Base-by-base conservation (phyloP, 2,329 filamentous ascomycete species). In the Polychaeton citri region DNA sequence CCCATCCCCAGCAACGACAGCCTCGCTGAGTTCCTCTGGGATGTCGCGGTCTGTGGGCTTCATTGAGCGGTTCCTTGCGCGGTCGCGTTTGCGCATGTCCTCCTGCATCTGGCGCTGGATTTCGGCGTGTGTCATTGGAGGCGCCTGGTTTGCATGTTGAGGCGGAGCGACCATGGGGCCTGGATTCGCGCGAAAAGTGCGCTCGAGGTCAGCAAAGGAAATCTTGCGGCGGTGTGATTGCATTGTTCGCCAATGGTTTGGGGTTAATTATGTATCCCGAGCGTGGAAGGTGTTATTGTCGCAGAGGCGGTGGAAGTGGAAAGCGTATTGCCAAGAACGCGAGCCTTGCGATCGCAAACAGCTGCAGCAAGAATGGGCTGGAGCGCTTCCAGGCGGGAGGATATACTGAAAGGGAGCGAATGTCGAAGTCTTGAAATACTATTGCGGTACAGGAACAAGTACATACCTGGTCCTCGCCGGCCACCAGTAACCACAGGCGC, bases 21-120 rank as follows among this genome's bases (percentile, higher is more conserved):
- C 78, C 49, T 92, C 87, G 31, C 94, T 71, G 19, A 57, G 43
- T 38, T 84, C 86, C 45, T 96, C 87, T 26, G 90, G 87, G 18
- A 98, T 76, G 50, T 85, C 90, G 69, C 85, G 93, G 61, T 98
- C 90, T 39, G 86, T 95, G 1, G 90, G 90, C 61, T 88, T 92
- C 54, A 79, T 77, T 53, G 83, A 85, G 48, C 84, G 77, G 42
- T 86, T 76, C 59, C 87, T 85, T 43, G 75, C 68, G 46, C 68
- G 70, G 31, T 74, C 73, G 45, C 68, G 61, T 26, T 52, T 48
- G 24, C 54, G 51, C 37, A 57, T 47, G 33, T 61, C 59, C 41
- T 61, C 62, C 38, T 60, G 57, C 39, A 63, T 57, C 43, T 66
- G 62, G 38, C 59, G 59, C 38, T 66, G 62, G 36, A 65, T 54